Conservation (phyloP, 169 alveolate species). For the Cryptosporidium andersoni region DNA sequence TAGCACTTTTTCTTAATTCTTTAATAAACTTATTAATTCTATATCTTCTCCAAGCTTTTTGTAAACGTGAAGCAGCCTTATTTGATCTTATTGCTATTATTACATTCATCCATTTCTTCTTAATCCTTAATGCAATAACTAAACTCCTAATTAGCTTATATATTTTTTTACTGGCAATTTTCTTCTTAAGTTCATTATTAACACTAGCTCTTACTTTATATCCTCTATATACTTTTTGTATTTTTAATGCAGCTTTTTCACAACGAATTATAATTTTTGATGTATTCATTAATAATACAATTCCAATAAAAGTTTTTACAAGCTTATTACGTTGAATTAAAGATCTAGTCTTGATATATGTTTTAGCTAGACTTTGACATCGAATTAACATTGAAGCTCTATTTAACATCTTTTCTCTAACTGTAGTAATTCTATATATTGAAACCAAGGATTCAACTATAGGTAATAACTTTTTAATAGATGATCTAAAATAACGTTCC, state of each 20-base stretch:
- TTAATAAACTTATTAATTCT: slow-evolving; percentile 17
- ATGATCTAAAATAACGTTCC: slow-evolving; percentile 72
- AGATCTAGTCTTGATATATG: slow-evolving; percentile 14
- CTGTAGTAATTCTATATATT: slow-evolving; percentile 70
- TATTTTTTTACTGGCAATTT: slow-evolving; percentile 25
- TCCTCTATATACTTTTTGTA: slow-evolving; percentile 74
- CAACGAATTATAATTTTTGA: slow-evolving; percentile 26
- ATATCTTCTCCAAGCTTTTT: slow-evolving; percentile 34
- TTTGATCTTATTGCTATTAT: slow-evolving; percentile 22
- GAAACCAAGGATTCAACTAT: slow-evolving; percentile 69
- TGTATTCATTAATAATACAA: slow-evolving; percentile 16
- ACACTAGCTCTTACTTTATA: slow-evolving; percentile 63
- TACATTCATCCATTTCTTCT: slow-evolving; percentile 15
- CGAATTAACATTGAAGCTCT: slow-evolving; percentile 28
- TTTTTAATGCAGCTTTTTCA: slow-evolving; percentile 27
- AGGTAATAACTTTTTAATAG: slow-evolving; percentile 72
- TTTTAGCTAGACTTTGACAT: slow-evolving; percentile 54
- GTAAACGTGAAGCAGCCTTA: slow-evolving; percentile 32
- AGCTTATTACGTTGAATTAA: slow-evolving; percentile 7
- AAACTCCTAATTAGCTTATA: not conserved
- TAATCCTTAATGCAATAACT: slow-evolving; percentile 5
- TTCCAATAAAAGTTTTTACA: slow-evolving; percentile 14
- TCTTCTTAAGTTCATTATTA: slow-evolving; percentile 9
- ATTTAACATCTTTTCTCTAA: slow-evolving; percentile 42
- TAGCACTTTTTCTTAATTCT: slow-evolving; percentile 2